Percentiles rank a stretch among this genome's conserved stretches.
phyloP scores from a whole-genome alignment of 192 early-diverging fungal species.

The Entophlyctis luteolus region DNA sequence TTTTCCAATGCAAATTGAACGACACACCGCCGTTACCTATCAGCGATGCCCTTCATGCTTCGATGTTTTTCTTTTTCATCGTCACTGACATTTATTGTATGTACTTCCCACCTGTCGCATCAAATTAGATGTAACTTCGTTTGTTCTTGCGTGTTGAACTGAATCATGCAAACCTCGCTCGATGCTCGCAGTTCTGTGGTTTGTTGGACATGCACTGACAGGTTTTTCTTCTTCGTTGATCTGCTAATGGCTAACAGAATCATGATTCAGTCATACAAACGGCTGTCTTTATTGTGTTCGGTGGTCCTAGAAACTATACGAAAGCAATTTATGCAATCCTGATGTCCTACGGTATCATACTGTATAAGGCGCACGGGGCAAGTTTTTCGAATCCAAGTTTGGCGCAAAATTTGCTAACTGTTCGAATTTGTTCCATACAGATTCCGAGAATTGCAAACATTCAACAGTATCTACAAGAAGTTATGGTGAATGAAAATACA shows the following conservation, averaged over 20 bases:
- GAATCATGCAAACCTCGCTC: no score
- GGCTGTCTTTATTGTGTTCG: slow-evolving; percentile 18
- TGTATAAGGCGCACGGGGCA: slow-evolving; percentile 75
- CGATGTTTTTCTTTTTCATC: background rate
- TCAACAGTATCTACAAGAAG: slow-evolving; percentile 52
- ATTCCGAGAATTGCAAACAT: slow-evolving; percentile 51
- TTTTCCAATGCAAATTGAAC: background rate
- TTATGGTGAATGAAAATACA: slow-evolving; percentile 71
- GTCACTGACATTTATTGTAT: background rate
- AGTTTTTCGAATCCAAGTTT: no score
- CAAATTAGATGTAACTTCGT: background rate
- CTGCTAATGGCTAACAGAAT: background rate
- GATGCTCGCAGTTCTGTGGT: slow-evolving; percentile 36
- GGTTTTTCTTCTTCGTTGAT: background rate
- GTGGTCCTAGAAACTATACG: slow-evolving; percentile 43
- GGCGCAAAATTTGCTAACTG: background rate
- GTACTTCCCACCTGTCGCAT: background rate
- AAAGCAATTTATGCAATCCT: slow-evolving; percentile 65
- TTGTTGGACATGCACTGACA: slow-evolving; percentile 27
- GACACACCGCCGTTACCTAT: background rate
- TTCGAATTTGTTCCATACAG: slow-evolving; percentile 36
- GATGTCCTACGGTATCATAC: slow-evolving; percentile 69
- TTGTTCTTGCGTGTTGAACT: background rate
- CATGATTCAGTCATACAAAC: slow-evolving; percentile 32
- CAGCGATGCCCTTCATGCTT: background rate